A percentile compares a stretch with the other conserved stretches of the same genome.
Conservation (phyloP, 2,329 filamentous ascomycete species). For the Nothophaeocryptopus gaeumannii region DNA sequence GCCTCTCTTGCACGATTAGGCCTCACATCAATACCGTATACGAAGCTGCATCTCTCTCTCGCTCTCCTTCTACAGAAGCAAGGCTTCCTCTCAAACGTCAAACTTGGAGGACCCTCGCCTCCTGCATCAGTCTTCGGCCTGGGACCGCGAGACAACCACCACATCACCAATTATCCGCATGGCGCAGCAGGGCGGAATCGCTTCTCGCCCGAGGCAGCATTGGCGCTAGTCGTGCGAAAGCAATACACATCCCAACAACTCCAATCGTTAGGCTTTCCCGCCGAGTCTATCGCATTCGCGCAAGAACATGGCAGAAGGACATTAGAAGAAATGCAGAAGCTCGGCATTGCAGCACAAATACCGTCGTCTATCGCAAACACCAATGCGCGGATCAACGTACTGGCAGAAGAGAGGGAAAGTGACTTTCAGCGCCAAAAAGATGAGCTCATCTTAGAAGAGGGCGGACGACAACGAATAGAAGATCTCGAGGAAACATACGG, state of each 20-base stretch:
- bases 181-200: constrained; percentile 23
- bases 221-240: constrained; percentile 27
- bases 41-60: constrained; percentile 75
- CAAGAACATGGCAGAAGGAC: constrained; percentile 21
- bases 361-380: constrained; percentile 23
- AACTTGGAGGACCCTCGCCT: constrained; percentile 65
- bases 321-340: constrained; percentile 25
- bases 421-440: constrained; percentile 12
- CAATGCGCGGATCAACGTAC: constrained; percentile 15
- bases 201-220: constrained; percentile 27
- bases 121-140: constrained; percentile 40
- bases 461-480: background rate
- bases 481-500: constrained; percentile 12
- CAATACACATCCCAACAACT: constrained; percentile 19
- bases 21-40: constrained; percentile 77
- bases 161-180: constrained; percentile 29
- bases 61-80: constrained; percentile 75
- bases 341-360: constrained; percentile 26
- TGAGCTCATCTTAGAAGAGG: background rate
- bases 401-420: constrained; percentile 14
- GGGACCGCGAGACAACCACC: constrained; percentile 29
- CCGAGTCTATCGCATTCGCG: constrained; percentile 29
- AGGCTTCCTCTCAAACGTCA: constrained; percentile 77
- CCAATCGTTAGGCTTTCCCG: constrained; percentile 20
- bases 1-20: constrained; percentile 78